These are phyloP conservation scores for Cucurbita moschata DNA, from an alignment of 306 rosid species.

Conservation along the genomic window DNA sequence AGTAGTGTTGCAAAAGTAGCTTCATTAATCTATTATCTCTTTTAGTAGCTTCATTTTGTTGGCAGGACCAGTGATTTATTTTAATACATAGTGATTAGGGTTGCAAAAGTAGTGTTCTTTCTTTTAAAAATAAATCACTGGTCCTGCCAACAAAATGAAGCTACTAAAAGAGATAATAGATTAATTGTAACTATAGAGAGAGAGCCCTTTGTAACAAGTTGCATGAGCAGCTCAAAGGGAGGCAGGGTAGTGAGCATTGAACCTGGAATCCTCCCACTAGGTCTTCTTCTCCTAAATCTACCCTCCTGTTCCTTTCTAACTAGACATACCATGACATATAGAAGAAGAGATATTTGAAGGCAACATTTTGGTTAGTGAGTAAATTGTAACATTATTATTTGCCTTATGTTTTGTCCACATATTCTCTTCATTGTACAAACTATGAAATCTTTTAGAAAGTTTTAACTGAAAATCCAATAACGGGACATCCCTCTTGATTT, in stretches of 20 bases:
- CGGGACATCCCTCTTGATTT: background rate
- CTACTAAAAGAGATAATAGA: background rate
- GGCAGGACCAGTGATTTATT: too few relatives aligned
- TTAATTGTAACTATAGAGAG: background rate
- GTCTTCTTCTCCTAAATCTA: background rate
- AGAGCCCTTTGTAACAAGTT: background rate
- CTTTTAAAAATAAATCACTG: background rate
- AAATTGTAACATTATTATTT: background rate
- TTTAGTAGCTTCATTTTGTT: too few relatives aligned
- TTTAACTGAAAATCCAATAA: background rate
- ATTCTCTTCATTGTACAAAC: background rate
- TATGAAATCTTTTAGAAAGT: background rate
- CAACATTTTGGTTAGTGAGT: background rate
- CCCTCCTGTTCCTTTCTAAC: background rate
- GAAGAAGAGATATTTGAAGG: background rate
- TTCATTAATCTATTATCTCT: too few relatives aligned
- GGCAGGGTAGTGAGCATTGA: background rate
- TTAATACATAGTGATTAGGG: background rate
- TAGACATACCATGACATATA: background rate
- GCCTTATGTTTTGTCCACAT: background rate
- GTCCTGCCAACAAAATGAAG: background rate
- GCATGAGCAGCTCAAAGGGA: background rate
- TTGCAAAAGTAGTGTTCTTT: background rate
- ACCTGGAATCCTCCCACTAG: background rate
- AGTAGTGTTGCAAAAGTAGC: background rate